phyloP scores from a whole-genome alignment of 805 yeast species.

The Ogataea haglerorum region DNA sequence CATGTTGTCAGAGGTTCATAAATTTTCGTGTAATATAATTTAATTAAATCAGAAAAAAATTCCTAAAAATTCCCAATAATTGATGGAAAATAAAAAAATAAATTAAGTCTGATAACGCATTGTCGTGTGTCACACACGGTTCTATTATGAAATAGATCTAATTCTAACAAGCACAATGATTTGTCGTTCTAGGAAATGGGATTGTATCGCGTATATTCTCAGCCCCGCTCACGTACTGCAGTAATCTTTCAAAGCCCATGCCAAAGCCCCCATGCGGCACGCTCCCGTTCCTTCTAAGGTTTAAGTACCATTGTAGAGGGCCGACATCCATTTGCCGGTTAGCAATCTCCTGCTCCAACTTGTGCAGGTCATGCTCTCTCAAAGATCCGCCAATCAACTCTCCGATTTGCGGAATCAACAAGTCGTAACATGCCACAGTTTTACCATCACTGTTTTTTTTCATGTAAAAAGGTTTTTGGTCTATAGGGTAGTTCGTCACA shows the following conservation, averaged over 20 bases:
- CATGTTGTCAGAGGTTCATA: constrained; percentile 4
- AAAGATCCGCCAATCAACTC: constrained; percentile 93
- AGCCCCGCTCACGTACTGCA: constrained; percentile 67
- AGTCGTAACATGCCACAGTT: constrained; percentile 88
- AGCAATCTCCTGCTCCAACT: constrained; percentile 48
- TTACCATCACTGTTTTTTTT: constrained; percentile 42
- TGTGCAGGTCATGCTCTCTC: constrained; percentile 66
- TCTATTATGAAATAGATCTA: constrained; percentile 1
- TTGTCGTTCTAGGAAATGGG: constrained; percentile 78
- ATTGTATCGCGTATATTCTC: constrained; percentile 84
- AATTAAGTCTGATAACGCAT: constrained; percentile 1
- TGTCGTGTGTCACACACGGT: constrained; percentile 1
- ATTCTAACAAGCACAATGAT: constrained; percentile 43
- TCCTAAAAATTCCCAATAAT: constrained; percentile 1
- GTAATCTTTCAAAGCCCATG: constrained; percentile 83
- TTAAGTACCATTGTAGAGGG: constrained; percentile 76
- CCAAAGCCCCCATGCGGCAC: constrained; percentile 98
- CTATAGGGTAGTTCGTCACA: constrained; percentile 81
- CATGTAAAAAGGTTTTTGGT: constrained; percentile 91
- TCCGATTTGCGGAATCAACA: constrained; percentile 86
- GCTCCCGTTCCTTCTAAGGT: constrained; percentile 70
- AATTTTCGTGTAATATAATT: constrained; percentile 4
- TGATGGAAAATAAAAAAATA: constrained; percentile 2
- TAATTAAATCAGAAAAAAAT: constrained; percentile 5
- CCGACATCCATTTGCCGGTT: constrained; percentile 53